Evolutionary conservation across 2,329 filamentous ascomycete genomes (phyloP).

Genomic region (Colletotrichum eleusines): DNA sequence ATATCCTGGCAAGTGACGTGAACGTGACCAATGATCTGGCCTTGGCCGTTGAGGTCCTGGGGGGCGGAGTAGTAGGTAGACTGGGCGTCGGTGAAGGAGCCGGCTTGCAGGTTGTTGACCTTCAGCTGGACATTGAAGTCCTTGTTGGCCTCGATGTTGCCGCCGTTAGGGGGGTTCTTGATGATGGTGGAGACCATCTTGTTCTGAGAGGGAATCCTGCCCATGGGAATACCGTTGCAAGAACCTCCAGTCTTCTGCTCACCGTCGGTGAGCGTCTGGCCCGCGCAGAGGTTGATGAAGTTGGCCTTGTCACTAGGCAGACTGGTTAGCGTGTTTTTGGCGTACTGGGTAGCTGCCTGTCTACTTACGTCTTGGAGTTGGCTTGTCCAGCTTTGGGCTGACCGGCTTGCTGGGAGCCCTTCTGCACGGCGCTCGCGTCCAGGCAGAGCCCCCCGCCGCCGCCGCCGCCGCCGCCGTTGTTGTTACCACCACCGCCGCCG

Average conservation of each 20-base stretch:
- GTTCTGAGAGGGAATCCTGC: conserved; percentile 66
- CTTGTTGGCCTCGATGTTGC: conserved; percentile 59
- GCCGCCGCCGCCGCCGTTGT: no score
- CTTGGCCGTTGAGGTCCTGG: conserved; percentile 62
- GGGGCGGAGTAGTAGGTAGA: conserved; percentile 72
- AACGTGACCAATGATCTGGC: conserved; percentile 69
- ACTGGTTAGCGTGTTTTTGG: background rate
- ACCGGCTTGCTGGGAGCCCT: conserved; percentile 62
- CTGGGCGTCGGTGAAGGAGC: conserved; percentile 71
- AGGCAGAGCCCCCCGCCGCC: conserved; percentile 18
- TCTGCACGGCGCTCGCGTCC: conserved; percentile 57
- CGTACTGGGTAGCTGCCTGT: background rate
- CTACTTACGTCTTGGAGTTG: conserved; percentile 63
- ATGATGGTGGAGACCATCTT: conserved; percentile 71
- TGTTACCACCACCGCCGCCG: conserved; percentile 43
- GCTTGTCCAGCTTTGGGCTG: conserved; percentile 61
- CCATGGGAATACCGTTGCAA: conserved; percentile 74
- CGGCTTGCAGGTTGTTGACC: conserved; percentile 65
- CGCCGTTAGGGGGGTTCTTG: conserved; percentile 63
- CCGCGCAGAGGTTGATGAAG: conserved; percentile 73
- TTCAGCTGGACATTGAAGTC: conserved; percentile 67
- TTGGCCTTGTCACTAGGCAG: conserved; percentile 65
- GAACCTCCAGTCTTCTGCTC: conserved; percentile 68
- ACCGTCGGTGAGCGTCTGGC: conserved; percentile 70
- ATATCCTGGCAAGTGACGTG: conserved; percentile 70